Evolutionary conservation across 192 early-diverging fungal species (phyloP), one percentile per base, ranked within the genome.

Genomic region (Backusella australiensis): DNA sequence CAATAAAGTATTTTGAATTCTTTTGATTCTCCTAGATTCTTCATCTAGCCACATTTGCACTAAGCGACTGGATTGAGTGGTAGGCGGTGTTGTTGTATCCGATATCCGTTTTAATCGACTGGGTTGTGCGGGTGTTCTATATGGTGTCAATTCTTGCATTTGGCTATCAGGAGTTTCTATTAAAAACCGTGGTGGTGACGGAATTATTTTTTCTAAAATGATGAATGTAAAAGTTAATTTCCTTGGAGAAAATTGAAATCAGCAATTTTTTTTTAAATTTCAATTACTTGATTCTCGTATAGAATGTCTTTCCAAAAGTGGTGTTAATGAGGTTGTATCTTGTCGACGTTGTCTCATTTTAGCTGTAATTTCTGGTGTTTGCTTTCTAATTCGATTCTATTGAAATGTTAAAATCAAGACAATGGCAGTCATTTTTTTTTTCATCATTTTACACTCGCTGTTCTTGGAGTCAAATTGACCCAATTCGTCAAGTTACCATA

Each of bases 281-380:
- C 3, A 4, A 11, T 63, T 63, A 63, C 56, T 63, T 63, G 41
- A 23, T 71, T 71, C 70, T 49, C 70, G 39, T 71, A 71, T 17
- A 44, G 70, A 32, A n/a, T 71, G 39, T 71, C 70, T 26, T 71
- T 71, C 70, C 5, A 71, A 44, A 49, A 71, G 70, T 12, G 70
- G 70, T 7, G 70, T 71, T 34, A 71, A 71, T 42, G 70, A 71
- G 3, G 70, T 71, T 36, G 29, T 68, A 34, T 34, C 23, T 34
- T 46, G 26, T 21, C 12, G 41, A 29, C 42, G n/a, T 42, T 19
- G 35, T 21, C 17, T 44, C 26, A 34, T 34, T 71, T 44, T 49
- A 32, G 38, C 9, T 21, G 34, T 44, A 23, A 39, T 29, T 2
- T 71, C 70, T 17, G 70, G 70, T 71, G 44, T 49, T 49, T 32